Conservation (phyloP, 495 filamentous ascomycete genomes). For the Xylaria castorea region DNA sequence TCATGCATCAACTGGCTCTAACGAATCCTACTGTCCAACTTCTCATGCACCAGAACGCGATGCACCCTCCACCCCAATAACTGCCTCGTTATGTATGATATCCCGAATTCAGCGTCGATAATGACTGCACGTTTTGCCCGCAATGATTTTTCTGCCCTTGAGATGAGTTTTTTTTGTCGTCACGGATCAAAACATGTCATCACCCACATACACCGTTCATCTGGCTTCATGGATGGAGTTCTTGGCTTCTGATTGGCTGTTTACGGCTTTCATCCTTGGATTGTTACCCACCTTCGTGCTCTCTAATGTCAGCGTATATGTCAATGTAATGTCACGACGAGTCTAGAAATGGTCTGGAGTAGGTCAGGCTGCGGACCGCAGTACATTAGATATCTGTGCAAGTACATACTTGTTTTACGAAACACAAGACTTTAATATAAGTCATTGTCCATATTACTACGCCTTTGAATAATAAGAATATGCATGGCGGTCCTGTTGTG, state of each 20-base stretch:
- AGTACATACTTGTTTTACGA: slow-evolving; percentile 37
- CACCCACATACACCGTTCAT: slow-evolving; percentile 36
- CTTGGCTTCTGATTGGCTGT: slow-evolving; percentile 36
- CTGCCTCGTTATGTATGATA: slow-evolving; percentile 33
- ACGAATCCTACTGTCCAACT: neutral
- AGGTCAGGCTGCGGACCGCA: slow-evolving; percentile 34
- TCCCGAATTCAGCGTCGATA: slow-evolving; percentile 28
- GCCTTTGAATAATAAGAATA: neutral
- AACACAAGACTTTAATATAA: slow-evolving; percentile 11
- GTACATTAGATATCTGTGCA: slow-evolving; percentile 40
- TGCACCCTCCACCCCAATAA: slow-evolving; percentile 18
- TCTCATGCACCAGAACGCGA: neutral
- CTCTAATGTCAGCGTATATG: slow-evolving; percentile 36
- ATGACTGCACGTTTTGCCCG: slow-evolving; percentile 26
- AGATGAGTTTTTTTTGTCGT: slow-evolving; percentile 36
- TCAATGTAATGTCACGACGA: slow-evolving; percentile 33
- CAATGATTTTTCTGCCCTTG: slow-evolving; percentile 26
- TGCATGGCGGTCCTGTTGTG: neutral
- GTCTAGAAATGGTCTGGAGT: slow-evolving; percentile 32
- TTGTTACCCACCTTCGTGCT: slow-evolving; percentile 30
- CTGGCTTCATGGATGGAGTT: slow-evolving; percentile 43
- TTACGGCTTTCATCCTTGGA: slow-evolving; percentile 32
- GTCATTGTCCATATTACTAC: slow-evolving; percentile 6
- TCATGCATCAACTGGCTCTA: neutral
- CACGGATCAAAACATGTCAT: slow-evolving; percentile 33